Evolutionary conservation across 140 eudicot genomes (phyloP), one percentile per base, ranked within the genome.

Genomic region (Stevia rebaudiana): DNA sequence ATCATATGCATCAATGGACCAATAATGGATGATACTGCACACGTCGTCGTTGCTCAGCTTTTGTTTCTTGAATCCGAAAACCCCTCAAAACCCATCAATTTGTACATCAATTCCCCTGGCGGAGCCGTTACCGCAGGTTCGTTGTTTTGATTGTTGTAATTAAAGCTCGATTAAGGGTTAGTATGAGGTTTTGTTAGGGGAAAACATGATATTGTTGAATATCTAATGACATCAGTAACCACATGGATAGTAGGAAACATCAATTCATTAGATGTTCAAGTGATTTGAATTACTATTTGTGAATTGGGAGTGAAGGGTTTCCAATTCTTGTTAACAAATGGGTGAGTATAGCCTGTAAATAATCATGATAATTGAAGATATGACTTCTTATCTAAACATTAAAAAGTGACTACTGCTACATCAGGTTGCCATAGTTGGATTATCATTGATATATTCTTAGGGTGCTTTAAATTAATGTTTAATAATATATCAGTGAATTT

Each of bases 81-180:
- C 76, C 97, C 97, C 5, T 83, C 97, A 8, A 90, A 90, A 57
- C 97, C 97, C 8, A 86, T 86, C 66, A 73, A 84, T 64, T 76
- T 90, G 89, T 90, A 90, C 48, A 79, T 90, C 65, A 90, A 90
- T 66, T 90, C 97, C 74, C 95, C 97, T 3, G 97, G 97, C 7
- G 97, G 97, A 61, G 86, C 87, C 25, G 97, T 90, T 22, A 86
- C 95, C 47, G 94, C 94, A 40, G 97, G 97, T 86, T 46, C 11
- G 6, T 7, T 12, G 1, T 37, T 6, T 15, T 17, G 3, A 22
- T 21, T 64, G 1, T 33, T 69, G 2, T 17, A 10, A 25, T 1
- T 61, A 12, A 3, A n/a, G 22, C 30, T 39, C 39, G 22, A 33
- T 65, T 19, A 12, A 22, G 11, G 24, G 25, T 13, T 9, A 5